A percentile compares a stretch with the other conserved stretches of the same genome.
phyloP scores from a whole-genome alignment of 2,329 filamentous ascomycete species.

The Penicillium janthinellum region DNA sequence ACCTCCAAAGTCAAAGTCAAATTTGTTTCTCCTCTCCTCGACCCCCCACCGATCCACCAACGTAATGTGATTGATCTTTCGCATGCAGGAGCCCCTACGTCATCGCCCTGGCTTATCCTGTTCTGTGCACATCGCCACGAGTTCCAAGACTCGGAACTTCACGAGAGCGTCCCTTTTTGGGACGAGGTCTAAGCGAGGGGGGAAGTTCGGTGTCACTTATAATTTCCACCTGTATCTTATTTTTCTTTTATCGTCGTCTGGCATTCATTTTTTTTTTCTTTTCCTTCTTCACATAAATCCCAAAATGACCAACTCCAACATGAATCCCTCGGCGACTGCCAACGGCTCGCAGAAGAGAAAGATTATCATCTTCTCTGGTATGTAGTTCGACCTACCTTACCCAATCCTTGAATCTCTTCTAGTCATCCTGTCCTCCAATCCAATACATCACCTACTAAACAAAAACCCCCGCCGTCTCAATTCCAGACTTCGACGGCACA shows the following conservation, averaged over 20 bases:
- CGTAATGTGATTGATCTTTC: not conserved
- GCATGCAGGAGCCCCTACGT: constrained; percentile 13
- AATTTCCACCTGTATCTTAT: not conserved
- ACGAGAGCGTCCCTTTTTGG: not conserved
- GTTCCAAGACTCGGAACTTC: not conserved
- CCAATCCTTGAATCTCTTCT: too few species aligned
- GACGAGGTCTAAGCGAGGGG: not conserved
- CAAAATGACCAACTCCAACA: constrained; percentile 20
- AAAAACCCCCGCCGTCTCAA: too few species aligned
- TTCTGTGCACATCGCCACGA: constrained; percentile 16
- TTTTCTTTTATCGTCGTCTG: not conserved
- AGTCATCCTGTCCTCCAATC: too few species aligned
- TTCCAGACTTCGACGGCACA: constrained; percentile 68
- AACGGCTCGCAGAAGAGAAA: constrained; percentile 38
- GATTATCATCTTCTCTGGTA: constrained; percentile 52
- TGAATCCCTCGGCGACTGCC: constrained; percentile 9
- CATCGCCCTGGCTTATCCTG: constrained; percentile 18
- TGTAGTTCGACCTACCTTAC: not conserved
- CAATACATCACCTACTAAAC: not conserved
- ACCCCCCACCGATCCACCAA: too few species aligned
- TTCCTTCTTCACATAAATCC: not conserved
- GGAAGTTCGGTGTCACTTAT: not conserved
- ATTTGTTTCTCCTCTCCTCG: too few species aligned
- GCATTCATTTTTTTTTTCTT: too few species aligned
- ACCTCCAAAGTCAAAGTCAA: not conserved